Base-by-base conservation (phyloP, 371 early-diverging fungal species). In the Actinomucor elegans region DNA sequence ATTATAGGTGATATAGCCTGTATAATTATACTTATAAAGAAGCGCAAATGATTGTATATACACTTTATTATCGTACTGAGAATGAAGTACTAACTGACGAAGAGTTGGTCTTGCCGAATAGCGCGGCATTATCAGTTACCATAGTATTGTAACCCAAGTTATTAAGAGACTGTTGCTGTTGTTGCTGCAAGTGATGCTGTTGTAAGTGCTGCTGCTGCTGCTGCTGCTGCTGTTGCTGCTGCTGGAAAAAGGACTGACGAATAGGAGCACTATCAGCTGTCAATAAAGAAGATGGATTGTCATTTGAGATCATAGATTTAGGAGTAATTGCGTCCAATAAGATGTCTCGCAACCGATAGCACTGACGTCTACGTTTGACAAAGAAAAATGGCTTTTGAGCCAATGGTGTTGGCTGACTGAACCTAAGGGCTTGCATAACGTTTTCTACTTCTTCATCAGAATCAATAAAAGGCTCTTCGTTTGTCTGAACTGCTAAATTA, bases 131-230 rank as follows among this genome's bases (percentile, higher is more conserved):
- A 20, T 40, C 50, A 8, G 11, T 27, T 15, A 40, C 92, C 77
- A 97, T 88, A 74, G 94, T 94, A 52, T 81, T 73, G 36, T 95
- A 71, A 8, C 89, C 94, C 68, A 91, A 87, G 81, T 53, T 87
- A 88, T 79, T 94, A 28, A 50, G 36, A n/a, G 15, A 38, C 15
- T 49, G 49, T 24, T 35, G 48, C 12, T 24, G 33, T 28, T 38
- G 47, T 8, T 41, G 50, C 21, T 36, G 35, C 9, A 15, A n/a
- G 23, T 48, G 49, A 4, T 48, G 37, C 17, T 24, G 46, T n/a
- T 46, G 46, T 12, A 11, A 23, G 5, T 46, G 43, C 14, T 43
- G 43, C 8, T 43, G 43, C 0, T 52, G 44, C 18, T 40, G 46
- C 15, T 43, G 55, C 7, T 46, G 38, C 12, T 49, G 31, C 8